Percentiles rank a stretch among this genome's conserved stretches.
These are phyloP conservation scores for Teunomyces cretensis DNA, from an alignment of 805 yeast species.

Conservation along the genomic window DNA sequence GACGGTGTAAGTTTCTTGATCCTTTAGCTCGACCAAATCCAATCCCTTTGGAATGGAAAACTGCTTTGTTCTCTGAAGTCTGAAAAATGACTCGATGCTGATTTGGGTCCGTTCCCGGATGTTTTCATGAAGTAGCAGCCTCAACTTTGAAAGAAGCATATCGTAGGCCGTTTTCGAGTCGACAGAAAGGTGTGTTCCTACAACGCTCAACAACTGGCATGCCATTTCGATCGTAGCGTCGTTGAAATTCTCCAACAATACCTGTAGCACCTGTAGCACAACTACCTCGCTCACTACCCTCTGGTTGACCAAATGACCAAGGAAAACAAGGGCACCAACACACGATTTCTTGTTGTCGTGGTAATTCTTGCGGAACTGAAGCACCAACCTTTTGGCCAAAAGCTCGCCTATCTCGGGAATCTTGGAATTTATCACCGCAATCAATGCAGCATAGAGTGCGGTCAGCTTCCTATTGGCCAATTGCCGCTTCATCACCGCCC, in stretches of 20 bases:
- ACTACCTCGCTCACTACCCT: constrained; percentile 45
- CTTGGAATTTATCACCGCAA: constrained; percentile 61
- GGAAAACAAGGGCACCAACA: constrained; percentile 44
- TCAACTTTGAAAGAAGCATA: constrained; percentile 56
- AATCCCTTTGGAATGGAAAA: constrained; percentile 41
- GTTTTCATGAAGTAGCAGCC: constrained; percentile 56
- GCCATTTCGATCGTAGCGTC: constrained; percentile 59
- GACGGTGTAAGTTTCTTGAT: constrained; percentile 54
- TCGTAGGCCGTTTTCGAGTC: constrained; percentile 46
- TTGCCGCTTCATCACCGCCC: constrained; percentile 56
- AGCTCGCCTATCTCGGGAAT: constrained; percentile 69
- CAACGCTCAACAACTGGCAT: constrained; percentile 45
- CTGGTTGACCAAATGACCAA: constrained; percentile 64
- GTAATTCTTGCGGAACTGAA: constrained; percentile 58
- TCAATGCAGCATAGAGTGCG: constrained; percentile 55
- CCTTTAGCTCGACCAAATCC: constrained; percentile 66
- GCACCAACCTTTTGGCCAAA: constrained; percentile 50
- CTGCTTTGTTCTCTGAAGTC: not conserved
- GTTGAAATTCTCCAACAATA: constrained; percentile 43
- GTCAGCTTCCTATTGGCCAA: constrained; percentile 38
- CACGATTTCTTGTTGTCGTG: constrained; percentile 43
- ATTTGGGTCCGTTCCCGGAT: not conserved
- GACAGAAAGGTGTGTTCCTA: constrained; percentile 52
- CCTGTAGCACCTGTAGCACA: constrained; percentile 34
- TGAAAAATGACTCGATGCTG: not conserved